Evolutionary conservation across 2,329 filamentous ascomycete species (phyloP), one percentile per base, ranked within the genome.

Genomic region (Hypoxylon sp.): DNA sequence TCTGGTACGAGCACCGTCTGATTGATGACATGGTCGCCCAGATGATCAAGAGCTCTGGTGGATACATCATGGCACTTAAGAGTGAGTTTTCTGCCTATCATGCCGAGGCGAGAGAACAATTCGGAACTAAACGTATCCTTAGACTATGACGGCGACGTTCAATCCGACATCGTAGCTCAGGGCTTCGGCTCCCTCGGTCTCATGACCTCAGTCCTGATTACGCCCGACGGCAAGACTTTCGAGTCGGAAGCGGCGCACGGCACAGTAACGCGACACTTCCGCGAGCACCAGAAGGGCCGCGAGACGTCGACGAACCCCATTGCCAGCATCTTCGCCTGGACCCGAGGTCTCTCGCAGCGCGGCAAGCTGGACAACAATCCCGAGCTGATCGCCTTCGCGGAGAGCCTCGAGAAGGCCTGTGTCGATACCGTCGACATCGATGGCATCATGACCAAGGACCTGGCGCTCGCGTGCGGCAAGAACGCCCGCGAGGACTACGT

Each of bases 11-110:
- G 89, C 96, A 99, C 84, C 92, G 96, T 76, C 86, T 99, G 73
- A 98, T 99, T 77, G 96, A 99, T 82, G 96, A 99, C 83, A 98
- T 99, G 96, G 96, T 99, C 70, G 96, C 96, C 51, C 96, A 99
- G 87, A 99, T 99, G 96, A 92, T 99, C 86, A 99, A 99, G 92
- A 96, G 92, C 82, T 89, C 91, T 75, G 96, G 96, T 74, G 96
- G 96, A 69, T 97, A 96, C 82, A 89, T 98, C 79, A 97, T 98
- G 86, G 96, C 96, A 68, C 88, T 98, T 80, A 99, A 99, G 91
- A 98, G 93, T 97, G 79, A 80, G 89, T 84, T 5, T 2, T 28
- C 33, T 30, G 45, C 8, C 8, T 9, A 16, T 55, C 45, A n/a
- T 6, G 9, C 22, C 7, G 9, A 8, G 12, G 24, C 26, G 5